Evolutionary conservation across 164 flowering plant genomes (phyloP).

Genomic region (Chimonanthus praecox): DNA sequence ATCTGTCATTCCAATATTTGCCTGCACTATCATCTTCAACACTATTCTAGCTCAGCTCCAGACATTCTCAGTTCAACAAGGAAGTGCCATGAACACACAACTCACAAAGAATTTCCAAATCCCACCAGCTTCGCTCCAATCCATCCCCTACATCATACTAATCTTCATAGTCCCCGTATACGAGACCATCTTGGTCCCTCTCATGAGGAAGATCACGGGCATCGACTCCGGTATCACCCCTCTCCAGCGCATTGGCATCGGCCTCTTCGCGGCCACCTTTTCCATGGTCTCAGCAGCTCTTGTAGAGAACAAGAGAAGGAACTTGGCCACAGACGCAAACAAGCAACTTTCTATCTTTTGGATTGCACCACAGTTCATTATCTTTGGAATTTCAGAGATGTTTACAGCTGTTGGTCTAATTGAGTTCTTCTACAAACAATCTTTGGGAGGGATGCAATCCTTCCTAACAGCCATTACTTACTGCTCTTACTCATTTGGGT

Average conservation of each 20-base stretch:
- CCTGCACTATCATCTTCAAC: conserved; percentile 72
- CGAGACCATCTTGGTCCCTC: conserved; percentile 55
- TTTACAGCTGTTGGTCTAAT: conserved; percentile 68
- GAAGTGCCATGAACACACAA: conserved; percentile 45
- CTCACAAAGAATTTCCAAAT: conserved; percentile 43
- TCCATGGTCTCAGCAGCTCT: conserved; percentile 77
- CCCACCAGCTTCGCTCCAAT: conserved; percentile 77
- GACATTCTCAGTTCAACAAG: conserved; percentile 85
- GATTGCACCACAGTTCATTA: conserved; percentile 57
- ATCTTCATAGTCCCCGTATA: conserved; percentile 65
- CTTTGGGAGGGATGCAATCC: conserved; percentile 57
- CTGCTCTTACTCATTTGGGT: conserved; percentile 65
- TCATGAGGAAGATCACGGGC: conserved; percentile 48
- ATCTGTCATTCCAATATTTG: conserved; percentile 58
- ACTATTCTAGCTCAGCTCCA: conserved; percentile 74
- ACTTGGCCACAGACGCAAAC: conserved; percentile 16
- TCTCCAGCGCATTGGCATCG: conserved; percentile 58
- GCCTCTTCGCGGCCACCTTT: conserved; percentile 59
- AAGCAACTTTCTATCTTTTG: conserved; percentile 45
- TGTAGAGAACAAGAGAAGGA: conserved; percentile 54
- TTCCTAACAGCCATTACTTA: conserved; percentile 62
- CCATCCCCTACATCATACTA: conserved; percentile 63
- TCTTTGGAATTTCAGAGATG: conserved; percentile 67
- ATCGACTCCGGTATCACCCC: conserved; percentile 60
- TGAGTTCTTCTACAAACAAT: conserved; percentile 66